Evolutionary conservation across 306 rosid species (phyloP).

Genomic region (Parietaria judaica): DNA sequence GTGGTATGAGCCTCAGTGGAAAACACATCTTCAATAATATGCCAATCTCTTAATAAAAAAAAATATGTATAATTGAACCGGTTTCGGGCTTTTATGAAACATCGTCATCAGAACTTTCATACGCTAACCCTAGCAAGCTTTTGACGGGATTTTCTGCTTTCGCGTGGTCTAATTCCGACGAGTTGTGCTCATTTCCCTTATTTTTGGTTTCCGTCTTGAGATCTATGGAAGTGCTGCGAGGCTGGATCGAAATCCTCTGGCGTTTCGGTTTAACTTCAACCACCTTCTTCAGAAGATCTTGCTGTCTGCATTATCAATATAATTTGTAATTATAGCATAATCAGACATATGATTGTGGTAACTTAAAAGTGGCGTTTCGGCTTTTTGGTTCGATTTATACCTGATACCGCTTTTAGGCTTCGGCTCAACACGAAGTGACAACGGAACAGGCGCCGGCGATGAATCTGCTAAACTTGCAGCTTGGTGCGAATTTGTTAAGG

Average conservation of each 20-base stretch:
- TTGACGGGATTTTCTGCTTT: constrained; percentile 43
- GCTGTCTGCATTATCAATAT: constrained; percentile 50
- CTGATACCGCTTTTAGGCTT: constrained; percentile 92
- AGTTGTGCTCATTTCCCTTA: constrained; percentile 27
- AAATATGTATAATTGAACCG: no score
- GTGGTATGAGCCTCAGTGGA: no score
- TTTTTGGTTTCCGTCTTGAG: constrained; percentile 18
- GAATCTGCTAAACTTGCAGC: constrained; percentile 93
- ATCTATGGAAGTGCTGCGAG: constrained; percentile 15
- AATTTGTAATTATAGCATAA: not conserved
- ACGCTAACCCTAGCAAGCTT: constrained; percentile 72
- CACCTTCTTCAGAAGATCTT: constrained; percentile 75
- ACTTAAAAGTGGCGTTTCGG: not conserved
- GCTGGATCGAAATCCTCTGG: constrained; percentile 37
- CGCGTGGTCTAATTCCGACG: constrained; percentile 18
- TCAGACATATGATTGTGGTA: not conserved
- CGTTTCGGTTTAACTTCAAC: constrained; percentile 92
- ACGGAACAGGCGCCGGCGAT: constrained; percentile 70
- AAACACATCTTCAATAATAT: no score
- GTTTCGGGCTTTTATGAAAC: no score
- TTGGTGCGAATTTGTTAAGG: constrained; percentile 61
- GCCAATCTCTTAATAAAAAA: no score
- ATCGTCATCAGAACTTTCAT: no score
- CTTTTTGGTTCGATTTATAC: constrained; percentile 27
- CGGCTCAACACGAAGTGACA: constrained; percentile 88